A percentile compares a stretch with the other conserved stretches of the same genome.
Conservation (phyloP, 2,329 filamentous ascomycete species). For the Sarocladiaceae sp. region DNA sequence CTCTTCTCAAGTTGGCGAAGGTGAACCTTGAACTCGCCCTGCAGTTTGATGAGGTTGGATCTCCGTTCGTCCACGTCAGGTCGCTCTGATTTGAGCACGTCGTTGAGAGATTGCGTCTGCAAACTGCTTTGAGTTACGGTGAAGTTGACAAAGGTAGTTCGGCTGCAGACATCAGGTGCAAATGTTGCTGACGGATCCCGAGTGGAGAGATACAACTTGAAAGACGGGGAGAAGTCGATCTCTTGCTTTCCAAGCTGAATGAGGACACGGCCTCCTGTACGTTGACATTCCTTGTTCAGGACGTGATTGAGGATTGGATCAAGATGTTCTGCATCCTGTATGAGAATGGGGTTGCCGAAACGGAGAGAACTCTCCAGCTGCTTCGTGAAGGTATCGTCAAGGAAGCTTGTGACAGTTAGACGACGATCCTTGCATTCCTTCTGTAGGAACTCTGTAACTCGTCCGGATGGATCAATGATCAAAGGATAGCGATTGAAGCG, state of each 20-base stretch:
- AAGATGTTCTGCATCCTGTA: slow-evolving; percentile 95
- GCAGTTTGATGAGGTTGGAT: slow-evolving; percentile 96
- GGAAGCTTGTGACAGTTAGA: slow-evolving; percentile 93
- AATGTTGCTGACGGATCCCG: slow-evolving; percentile 94
- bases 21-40: slow-evolving; percentile 99
- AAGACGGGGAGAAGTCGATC: slow-evolving; percentile 96
- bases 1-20: slow-evolving; percentile 92
- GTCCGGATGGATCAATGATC: slow-evolving; percentile 95
- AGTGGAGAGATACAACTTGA: slow-evolving; percentile 92
- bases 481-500: slow-evolving; percentile 97
- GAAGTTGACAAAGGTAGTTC: slow-evolving; percentile 99
- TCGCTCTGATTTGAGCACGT: slow-evolving; percentile 94
- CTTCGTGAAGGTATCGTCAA: slow-evolving; percentile 97
- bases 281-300: slow-evolving; percentile 98
- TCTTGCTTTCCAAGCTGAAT: slow-evolving; percentile 98
- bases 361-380: slow-evolving; percentile 94
- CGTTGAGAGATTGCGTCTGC: slow-evolving; percentile 95
- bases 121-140: slow-evolving; percentile 98
- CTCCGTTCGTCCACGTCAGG: slow-evolving; percentile 95
- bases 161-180: slow-evolving; percentile 93
- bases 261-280: slow-evolving; percentile 93
- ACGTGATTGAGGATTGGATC: slow-evolving; percentile 98
- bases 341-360: slow-evolving; percentile 97
- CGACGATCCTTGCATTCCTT: slow-evolving; percentile 91
- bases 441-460: slow-evolving; percentile 91